Percentiles rank a stretch among this genome's conserved stretches.
These are phyloP conservation scores for Cladosporium sp. DNA, from an alignment of 2,329 filamentous ascomycete genomes.

Conservation along the genomic window DNA sequence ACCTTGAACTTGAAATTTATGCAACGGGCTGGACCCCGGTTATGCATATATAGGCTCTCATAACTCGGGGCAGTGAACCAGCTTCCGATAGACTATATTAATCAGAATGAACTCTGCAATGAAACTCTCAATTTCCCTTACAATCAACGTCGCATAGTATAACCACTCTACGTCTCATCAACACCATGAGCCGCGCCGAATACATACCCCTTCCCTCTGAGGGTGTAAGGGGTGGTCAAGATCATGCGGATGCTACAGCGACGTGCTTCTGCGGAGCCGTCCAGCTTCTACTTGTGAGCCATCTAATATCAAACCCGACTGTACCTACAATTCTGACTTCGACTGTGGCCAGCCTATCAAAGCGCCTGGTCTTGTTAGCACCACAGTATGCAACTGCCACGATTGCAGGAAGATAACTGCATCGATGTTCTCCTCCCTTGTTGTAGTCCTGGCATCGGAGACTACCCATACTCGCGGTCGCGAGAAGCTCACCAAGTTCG, in stretches of 20 bases:
- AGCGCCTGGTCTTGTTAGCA: constrained; percentile 43
- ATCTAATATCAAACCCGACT: neutral
- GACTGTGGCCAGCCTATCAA: constrained; percentile 33
- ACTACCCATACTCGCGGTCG: constrained; percentile 50
- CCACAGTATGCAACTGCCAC: constrained; percentile 57
- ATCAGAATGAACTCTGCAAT: neutral
- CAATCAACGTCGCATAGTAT: neutral
- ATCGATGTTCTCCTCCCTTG: constrained; percentile 47
- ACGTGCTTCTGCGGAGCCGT: constrained; percentile 58
- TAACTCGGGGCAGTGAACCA: neutral
- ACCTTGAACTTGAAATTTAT: neutral
- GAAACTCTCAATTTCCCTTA: neutral
- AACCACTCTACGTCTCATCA: neutral
- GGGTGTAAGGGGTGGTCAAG: neutral
- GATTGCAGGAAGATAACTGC: constrained; percentile 61
- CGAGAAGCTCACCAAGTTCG: constrained; percentile 46
- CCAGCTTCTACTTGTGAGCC: constrained; percentile 49
- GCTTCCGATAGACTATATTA: neutral
- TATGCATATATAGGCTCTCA: neutral
- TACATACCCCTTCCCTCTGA: constrained; percentile 7
- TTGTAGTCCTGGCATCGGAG: constrained; percentile 20
- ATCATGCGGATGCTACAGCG: constrained; percentile 42
- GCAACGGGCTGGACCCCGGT: neutral
- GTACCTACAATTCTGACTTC: constrained; percentile 20
- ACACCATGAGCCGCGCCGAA: neutral